Conservation (phyloP, 108 stramenopile genomes). For the Pseudonitzschia delicatissima region DNA sequence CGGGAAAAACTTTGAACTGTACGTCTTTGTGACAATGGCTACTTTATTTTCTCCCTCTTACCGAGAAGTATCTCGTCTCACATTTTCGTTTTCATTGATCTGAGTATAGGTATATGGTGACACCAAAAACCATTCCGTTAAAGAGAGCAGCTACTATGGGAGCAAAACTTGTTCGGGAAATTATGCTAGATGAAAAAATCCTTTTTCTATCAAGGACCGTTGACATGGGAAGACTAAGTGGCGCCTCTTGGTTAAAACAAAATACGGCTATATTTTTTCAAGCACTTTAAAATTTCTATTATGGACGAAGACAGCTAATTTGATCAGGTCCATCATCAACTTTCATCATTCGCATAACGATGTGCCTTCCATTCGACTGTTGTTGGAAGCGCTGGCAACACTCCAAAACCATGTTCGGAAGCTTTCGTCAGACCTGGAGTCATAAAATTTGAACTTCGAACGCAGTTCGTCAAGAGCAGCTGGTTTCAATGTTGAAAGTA, state of each 20-base stretch:
- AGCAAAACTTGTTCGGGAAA: slow-evolving; percentile 52
- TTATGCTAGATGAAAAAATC: slow-evolving; percentile 58
- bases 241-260: not conserved
- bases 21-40: slow-evolving; percentile 24
- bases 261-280: not conserved
- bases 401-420: slow-evolving; percentile 66
- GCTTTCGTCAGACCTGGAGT: slow-evolving; percentile 44
- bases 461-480: slow-evolving; percentile 34
- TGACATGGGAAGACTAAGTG: slow-evolving; percentile 26
- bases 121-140: slow-evolving; percentile 34
- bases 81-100: not conserved
- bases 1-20: slow-evolving; percentile 71
- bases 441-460: slow-evolving; percentile 53
- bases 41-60: not conserved
- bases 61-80: no score
- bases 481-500: slow-evolving; percentile 37
- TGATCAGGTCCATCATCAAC: no score
- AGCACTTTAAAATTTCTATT: not conserved
- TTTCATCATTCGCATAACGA: slow-evolving; percentile 45
- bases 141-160: slow-evolving; percentile 57
- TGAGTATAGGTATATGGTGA: slow-evolving; percentile 28
- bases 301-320: no score
- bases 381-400: slow-evolving; percentile 53
- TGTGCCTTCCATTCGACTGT: slow-evolving; percentile 39
- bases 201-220: slow-evolving; percentile 57